Evolutionary conservation across 345 rosid genomes (phyloP).

Genomic region (Sonneratia caseolaris): DNA sequence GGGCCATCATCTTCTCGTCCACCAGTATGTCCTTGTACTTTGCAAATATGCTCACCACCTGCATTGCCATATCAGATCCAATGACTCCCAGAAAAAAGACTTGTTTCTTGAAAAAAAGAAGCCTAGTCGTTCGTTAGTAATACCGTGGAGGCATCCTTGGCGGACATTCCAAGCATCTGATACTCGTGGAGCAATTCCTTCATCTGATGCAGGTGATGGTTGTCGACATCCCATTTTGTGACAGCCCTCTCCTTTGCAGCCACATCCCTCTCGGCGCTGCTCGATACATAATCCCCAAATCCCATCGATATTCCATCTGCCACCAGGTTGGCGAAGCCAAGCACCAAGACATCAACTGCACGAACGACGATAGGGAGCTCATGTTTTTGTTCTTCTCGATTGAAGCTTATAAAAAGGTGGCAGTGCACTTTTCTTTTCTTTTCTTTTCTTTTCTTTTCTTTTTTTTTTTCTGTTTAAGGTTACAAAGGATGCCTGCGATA

Average conservation of each 20-base stretch:
- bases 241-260: slow-evolving; percentile 19
- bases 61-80: neutral
- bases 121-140: too few relatives aligned
- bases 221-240: slow-evolving; percentile 24
- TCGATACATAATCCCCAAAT: slow-evolving; percentile 24
- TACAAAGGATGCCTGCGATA: too few relatives aligned
- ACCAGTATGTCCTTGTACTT: slow-evolving; percentile 26
- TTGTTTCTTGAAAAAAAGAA: too few relatives aligned
- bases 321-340: slow-evolving; percentile 31
- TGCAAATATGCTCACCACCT: slow-evolving; percentile 28
- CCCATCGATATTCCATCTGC: slow-evolving; percentile 39
- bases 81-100: too few relatives aligned
- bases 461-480: too few relatives aligned
- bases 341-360: slow-evolving; percentile 24
- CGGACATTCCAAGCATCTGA: slow-evolving; percentile 31
- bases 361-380: neutral
- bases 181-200: slow-evolving; percentile 16
- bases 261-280: slow-evolving; percentile 26
- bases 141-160: slow-evolving; percentile 25
- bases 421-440: neutral
- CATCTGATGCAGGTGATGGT: slow-evolving; percentile 9
- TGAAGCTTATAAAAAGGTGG: neutral
- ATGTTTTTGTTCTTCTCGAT: too few relatives aligned
- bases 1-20: slow-evolving; percentile 25
- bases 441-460: too few relatives aligned